A percentile compares a stretch with the other conserved stretches of the same genome.
phyloP scores from a whole-genome alignment of 805 yeast species.

The Torulaspora gathmanii region DNA sequence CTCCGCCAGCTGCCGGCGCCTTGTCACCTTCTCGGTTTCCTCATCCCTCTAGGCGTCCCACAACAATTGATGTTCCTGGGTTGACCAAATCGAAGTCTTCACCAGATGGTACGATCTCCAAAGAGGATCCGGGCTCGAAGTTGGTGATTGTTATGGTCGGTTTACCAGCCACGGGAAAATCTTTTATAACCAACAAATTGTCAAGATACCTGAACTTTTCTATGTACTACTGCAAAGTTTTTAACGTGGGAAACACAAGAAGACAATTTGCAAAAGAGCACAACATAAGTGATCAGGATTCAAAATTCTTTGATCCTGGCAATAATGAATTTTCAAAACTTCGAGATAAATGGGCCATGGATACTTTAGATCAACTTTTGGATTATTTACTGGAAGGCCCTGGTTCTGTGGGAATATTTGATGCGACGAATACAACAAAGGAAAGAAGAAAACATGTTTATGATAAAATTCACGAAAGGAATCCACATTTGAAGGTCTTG shows the following conservation, averaged over 20 bases:
- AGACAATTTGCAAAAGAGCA: slow-evolving; percentile 53
- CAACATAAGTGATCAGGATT: slow-evolving; percentile 52
- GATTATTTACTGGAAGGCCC: slow-evolving; percentile 75
- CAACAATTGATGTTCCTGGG: slow-evolving; percentile 89
- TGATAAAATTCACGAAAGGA: slow-evolving; percentile 51
- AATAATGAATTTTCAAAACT: slow-evolving; percentile 58
- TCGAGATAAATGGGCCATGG: slow-evolving; percentile 95
- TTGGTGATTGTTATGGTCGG: slow-evolving; percentile 96
- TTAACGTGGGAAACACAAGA: slow-evolving; percentile 94
- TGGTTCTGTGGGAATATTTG: slow-evolving; percentile 90
- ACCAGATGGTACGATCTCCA: slow-evolving; percentile 66
- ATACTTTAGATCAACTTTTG: slow-evolving; percentile 76
- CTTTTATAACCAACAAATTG: slow-evolving; percentile 86
- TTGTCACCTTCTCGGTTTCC: slow-evolving; percentile 28
- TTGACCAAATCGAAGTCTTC: slow-evolving; percentile 74
- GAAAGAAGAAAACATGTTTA: slow-evolving; percentile 56
- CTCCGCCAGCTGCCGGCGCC: slow-evolving; percentile 9
- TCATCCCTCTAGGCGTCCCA: slow-evolving; percentile 52
- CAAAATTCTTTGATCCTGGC: slow-evolving; percentile 80
- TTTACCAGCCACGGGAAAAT: slow-evolving; percentile 89
- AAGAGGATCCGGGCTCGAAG: slow-evolving; percentile 70
- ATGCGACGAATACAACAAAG: slow-evolving; percentile 75
- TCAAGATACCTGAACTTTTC: slow-evolving; percentile 91
- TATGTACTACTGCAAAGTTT: slow-evolving; percentile 83
- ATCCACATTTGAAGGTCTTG: slow-evolving; percentile 66